phyloP scores from a whole-genome alignment of 805 yeast genomes.

The Nakazawaea wickerhamii region DNA sequence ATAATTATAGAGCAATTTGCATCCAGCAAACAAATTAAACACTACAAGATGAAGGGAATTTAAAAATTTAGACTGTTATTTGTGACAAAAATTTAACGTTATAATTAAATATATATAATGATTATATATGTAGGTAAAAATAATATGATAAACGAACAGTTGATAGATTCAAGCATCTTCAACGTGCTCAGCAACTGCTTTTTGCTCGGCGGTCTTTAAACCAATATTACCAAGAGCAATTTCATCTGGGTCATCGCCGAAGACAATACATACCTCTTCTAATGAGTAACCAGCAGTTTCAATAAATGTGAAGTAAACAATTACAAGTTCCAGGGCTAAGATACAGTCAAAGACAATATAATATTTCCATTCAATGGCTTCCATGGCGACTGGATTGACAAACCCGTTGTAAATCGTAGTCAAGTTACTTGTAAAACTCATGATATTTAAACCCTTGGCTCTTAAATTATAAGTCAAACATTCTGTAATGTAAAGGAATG shows the following conservation, averaged over 20 bases:
- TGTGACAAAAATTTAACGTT: no score
- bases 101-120: no score
- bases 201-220: not conserved
- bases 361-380: constrained; percentile 30
- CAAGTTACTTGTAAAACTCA: constrained; percentile 18
- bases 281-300: constrained; percentile 34
- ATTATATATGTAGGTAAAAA: no score
- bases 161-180: not conserved
- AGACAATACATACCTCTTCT: constrained; percentile 34
- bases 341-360: constrained; percentile 31
- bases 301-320: constrained; percentile 28
- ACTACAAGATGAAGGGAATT: no score
- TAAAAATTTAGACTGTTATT: no score
- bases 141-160: no score
- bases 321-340: constrained; percentile 22
- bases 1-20: no score
- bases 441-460: constrained; percentile 20
- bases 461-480: constrained; percentile 24
- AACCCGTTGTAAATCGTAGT: constrained; percentile 28
- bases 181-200: not conserved
- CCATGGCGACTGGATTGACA: constrained; percentile 32
- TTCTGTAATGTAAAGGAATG: constrained; percentile 41
- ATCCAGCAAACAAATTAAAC: no score
- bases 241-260: constrained; percentile 23
- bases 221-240: not conserved